Conservation (phyloP, 139 green algal genomes). For the Tetradesmus obliquus region DNA sequence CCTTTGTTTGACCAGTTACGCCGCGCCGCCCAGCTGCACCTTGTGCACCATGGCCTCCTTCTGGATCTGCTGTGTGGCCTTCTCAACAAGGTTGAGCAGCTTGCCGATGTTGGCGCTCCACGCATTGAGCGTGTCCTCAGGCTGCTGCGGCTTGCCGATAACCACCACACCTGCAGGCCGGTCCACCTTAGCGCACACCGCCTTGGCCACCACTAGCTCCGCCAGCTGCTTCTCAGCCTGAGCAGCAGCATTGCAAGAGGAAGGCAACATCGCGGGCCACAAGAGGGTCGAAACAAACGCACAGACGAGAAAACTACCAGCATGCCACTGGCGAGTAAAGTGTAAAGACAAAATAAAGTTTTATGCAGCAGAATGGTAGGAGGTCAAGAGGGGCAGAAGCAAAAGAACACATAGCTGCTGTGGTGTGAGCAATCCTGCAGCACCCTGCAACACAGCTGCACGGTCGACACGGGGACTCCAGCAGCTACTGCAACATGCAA, state of each 20-base stretch:
- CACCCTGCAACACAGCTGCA: background rate
- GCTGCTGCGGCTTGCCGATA: conserved; percentile 51
- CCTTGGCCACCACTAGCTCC: conserved; percentile 89
- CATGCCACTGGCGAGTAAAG: no score
- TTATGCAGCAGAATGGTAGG: background rate
- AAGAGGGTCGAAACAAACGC: no score
- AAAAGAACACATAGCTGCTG: no score
- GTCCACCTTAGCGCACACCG: conserved; percentile 92
- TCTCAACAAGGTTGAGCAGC: conserved; percentile 92
- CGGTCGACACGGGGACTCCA: no score
- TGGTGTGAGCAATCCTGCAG: background rate
- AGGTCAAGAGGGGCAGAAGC: no score
- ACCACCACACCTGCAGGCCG: conserved; percentile 88
- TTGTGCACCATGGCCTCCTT: conserved; percentile 95
- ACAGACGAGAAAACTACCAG: no score
- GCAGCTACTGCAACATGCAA: no score
- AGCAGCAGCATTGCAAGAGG: background rate
- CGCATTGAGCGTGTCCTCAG: conserved; percentile 81
- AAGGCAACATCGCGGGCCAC: no score
- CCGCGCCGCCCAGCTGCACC: conserved; percentile 52
- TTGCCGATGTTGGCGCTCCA: conserved; percentile 87
- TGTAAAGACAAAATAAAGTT: no score
- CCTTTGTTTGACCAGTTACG: background rate
- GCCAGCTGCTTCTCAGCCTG: conserved; percentile 93
- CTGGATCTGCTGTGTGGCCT: conserved; percentile 92